Evolutionary conservation across 768 basidiomycete species (phyloP), one percentile per base, ranked within the genome.

Genomic region (Auriscalpium microsporum): DNA sequence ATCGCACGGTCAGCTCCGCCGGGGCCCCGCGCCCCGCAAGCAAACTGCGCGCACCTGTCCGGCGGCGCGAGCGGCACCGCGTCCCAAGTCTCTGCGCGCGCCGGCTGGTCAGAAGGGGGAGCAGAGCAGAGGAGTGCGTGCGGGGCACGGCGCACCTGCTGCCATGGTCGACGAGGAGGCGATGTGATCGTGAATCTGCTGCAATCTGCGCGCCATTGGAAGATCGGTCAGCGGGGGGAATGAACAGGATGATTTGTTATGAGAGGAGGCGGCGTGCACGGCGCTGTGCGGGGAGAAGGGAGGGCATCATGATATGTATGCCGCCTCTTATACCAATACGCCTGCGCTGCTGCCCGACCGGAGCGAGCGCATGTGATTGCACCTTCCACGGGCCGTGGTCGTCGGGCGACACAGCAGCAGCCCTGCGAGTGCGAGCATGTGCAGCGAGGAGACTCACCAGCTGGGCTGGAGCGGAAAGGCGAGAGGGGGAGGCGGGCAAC

Each of bases 11-110:
- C 54, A 48, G 53, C 45, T 54, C 19, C 61, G n/a, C 23, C 50
- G 47, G 16, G 33, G 34, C 17, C 48, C 40, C 11, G 21, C 16
- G 28, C n/a, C 42, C n/a, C 21, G 40, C 13, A 40, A 35, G 21
- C 35, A 46, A n/a, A 21, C 21, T 21, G 21, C 21, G 57, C 72
- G 13, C 52, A 89, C 90, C 86, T 87, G 65, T 93, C 90, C 10
- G 90, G 87, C 38, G 90, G 90, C 17, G 90, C 90, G 58, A 90
- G 82, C 40, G 88, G 86, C 23, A 93, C 86, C 54, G 72, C 67
- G 58, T 84, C 73, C 89, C 89, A 93, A 50, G 73, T 67, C 75
- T 90, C 88, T 90, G 69, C 50, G 13, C 11, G 21, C 48, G 36
- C 46, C 50, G 37, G 45, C 57, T 19, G 51, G 48, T 65, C 48